Base-by-base conservation (phyloP, 2,329 filamentous ascomycete species). In the Tolypocladium paradoxum region DNA sequence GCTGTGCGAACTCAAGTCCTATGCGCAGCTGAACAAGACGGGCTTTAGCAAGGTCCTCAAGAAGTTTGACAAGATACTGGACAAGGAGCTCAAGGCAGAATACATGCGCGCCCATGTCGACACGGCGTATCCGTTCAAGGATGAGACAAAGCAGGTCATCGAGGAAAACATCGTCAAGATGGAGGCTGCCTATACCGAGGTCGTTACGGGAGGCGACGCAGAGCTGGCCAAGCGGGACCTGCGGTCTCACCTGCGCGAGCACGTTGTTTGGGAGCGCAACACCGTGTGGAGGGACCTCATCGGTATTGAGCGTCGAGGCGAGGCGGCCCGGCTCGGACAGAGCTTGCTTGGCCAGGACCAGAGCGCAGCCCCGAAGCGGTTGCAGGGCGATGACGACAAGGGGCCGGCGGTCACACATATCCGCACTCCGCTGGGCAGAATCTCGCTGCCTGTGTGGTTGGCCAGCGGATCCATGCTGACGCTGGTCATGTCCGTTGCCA, bases 231-330 rank as follows among this genome's bases (percentile, higher is more conserved):
- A 84, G 63, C 85, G 88, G 60, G 93, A 97, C 65, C 76, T 99
- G 54, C 82, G 93, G 52, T 82, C 96, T 33, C 91, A 99, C 65
- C 78, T 99, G 29, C 79, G 93, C 54, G 95, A 99, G 70, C 93
- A 99, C 68, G 91, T 99, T 22, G 92, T 97, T 0, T 99, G 93
- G 95, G 95, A 99, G 69, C 82, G 93, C 54, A 99, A 99, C 66
- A 99, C 93, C 0, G 93, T 99, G 20, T 99, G 93, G 93, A 79
- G 95, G 71, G 93, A 99, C 63, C 93, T 99, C 82, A 99, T 99
- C 66, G 93, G 92, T 51, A 92, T 99, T 61, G 95, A 99, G 73
- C 81, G 93, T 24, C 91, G 95, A 65, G 90, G 90, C 1, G 92
- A 97, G 70, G 95, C 93, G 9, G 92, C 92, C 9, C 93, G 92